These are phyloP conservation scores for Hypoxylon sp. DNA, from an alignment of 2,329 filamentous ascomycete species.

Conservation along the genomic window DNA sequence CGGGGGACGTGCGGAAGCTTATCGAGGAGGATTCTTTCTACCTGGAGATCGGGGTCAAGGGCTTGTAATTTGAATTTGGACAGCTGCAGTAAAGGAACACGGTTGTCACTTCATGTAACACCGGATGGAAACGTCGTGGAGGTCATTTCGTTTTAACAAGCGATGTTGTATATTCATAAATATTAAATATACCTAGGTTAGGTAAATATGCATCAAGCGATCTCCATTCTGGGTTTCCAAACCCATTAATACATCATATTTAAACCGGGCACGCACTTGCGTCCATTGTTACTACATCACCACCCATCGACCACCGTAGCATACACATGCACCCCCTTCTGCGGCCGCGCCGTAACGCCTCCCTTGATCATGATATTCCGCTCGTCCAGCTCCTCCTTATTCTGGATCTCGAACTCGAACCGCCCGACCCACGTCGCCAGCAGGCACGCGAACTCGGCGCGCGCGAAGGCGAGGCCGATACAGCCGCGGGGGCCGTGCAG, in stretches of 20 bases:
- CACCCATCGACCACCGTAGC: slow-evolving; percentile 76
- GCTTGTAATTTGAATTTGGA: too few relatives aligned
- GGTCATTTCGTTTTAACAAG: neutral
- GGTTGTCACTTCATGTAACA: neutral
- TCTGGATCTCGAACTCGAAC: slow-evolving; percentile 72
- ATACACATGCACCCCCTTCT: slow-evolving; percentile 76
- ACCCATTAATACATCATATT: neutral
- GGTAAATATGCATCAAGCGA: neutral
- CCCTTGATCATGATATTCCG: slow-evolving; percentile 74
- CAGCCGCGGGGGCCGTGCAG: slow-evolving; percentile 87
- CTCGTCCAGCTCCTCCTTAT: slow-evolving; percentile 73
- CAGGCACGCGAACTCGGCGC: slow-evolving; percentile 85
- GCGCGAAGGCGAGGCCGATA: slow-evolving; percentile 85
- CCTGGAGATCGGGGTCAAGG: slow-evolving; percentile 43
- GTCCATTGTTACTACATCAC: slow-evolving; percentile 53
- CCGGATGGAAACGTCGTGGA: too few relatives aligned
- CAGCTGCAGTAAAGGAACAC: neutral
- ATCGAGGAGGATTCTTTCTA: slow-evolving; percentile 44
- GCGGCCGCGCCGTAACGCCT: slow-evolving; percentile 78
- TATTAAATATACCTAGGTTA: neutral
- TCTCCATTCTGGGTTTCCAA: neutral
- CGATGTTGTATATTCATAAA: neutral
- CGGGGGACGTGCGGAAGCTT: slow-evolving; percentile 42
- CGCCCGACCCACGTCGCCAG: slow-evolving; percentile 80
- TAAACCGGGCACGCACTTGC: neutral